Conservation (phyloP, 2,329 filamentous ascomycete species). For the Sphaerulina vaccinii region DNA sequence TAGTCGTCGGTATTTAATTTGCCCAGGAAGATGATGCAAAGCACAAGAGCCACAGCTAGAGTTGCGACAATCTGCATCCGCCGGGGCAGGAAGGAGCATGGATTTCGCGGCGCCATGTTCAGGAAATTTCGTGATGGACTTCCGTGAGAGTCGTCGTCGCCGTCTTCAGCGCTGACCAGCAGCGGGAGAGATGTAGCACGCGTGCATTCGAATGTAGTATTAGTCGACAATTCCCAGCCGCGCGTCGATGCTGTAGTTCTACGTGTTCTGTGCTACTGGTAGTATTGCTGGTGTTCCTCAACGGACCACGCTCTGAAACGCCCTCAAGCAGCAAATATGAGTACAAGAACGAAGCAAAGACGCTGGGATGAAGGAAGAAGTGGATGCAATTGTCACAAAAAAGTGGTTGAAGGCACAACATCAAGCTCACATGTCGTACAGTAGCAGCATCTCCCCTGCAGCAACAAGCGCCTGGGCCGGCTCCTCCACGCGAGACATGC, state of each 20-base stretch:
- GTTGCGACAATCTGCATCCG: slow-evolving; percentile 48
- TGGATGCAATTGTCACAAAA: too few species aligned
- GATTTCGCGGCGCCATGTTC: slow-evolving; percentile 29
- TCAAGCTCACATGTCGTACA: neutral
- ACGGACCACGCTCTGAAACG: neutral
- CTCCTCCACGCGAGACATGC: too few species aligned
- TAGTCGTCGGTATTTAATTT: slow-evolving; percentile 31
- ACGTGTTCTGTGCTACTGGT: neutral
- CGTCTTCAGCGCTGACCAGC: slow-evolving; percentile 13
- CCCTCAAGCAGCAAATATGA: neutral
- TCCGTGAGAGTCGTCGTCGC: neutral
- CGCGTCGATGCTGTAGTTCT: too few species aligned
- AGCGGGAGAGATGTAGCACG: slow-evolving; percentile 4
- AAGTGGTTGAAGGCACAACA: neutral
- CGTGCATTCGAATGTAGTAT: neutral
- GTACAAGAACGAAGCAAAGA: neutral
- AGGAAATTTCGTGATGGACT: neutral
- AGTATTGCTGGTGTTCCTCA: neutral
- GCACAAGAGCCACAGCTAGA: slow-evolving; percentile 40
- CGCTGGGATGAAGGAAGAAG: neutral
- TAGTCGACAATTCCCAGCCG: neutral
- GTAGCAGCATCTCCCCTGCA: too few species aligned
- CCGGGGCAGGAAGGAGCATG: slow-evolving; percentile 44
- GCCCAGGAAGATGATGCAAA: slow-evolving; percentile 40
- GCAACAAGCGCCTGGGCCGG: too few species aligned